These are phyloP conservation scores for Kluyveromyces starmeri DNA, from an alignment of 805 yeast genomes.

Conservation along the genomic window DNA sequence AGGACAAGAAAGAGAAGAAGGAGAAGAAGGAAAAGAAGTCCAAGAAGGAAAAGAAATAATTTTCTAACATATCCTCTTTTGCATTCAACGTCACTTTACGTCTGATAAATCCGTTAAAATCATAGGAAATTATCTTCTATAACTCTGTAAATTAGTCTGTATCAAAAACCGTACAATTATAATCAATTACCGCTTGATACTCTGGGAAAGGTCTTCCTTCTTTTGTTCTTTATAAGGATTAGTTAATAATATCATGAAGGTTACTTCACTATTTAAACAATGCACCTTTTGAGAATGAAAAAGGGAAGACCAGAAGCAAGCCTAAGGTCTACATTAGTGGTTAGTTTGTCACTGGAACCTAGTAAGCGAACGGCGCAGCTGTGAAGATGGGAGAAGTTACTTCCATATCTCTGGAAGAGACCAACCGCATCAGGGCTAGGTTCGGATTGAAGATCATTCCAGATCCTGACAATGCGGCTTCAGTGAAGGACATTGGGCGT, in stretches of 20 bases:
- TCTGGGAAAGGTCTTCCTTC: no score
- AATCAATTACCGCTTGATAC: no score
- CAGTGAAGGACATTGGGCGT: no score
- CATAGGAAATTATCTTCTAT: slow-evolving; percentile 4
- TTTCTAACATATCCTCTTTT: background rate
- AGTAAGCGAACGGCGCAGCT: no score
- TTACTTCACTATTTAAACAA: no score
- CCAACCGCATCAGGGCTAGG: slow-evolving; percentile 33
- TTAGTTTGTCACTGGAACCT: no score
- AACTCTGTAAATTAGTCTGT: slow-evolving; percentile 6
- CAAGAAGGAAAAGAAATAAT: slow-evolving; percentile 26
- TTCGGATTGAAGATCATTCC: slow-evolving; percentile 36
- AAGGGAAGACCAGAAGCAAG: no score
- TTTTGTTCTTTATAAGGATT: no score
- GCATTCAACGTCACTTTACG: slow-evolving; percentile 2
- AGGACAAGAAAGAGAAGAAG: slow-evolving; percentile 23
- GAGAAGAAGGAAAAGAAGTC: slow-evolving; percentile 30
- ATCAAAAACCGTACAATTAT: slow-evolving; percentile 3
- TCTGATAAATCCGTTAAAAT: slow-evolving; percentile 1
- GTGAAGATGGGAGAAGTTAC: slow-evolving; percentile 17
- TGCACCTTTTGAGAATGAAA: no score
- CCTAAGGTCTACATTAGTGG: no score
- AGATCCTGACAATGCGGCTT: no score
- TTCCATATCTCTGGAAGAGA: slow-evolving; percentile 33
- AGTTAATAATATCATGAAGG: no score